These are phyloP conservation scores for Cercospora sesami DNA, from an alignment of 2,329 filamentous ascomycete species.

Conservation along the genomic window DNA sequence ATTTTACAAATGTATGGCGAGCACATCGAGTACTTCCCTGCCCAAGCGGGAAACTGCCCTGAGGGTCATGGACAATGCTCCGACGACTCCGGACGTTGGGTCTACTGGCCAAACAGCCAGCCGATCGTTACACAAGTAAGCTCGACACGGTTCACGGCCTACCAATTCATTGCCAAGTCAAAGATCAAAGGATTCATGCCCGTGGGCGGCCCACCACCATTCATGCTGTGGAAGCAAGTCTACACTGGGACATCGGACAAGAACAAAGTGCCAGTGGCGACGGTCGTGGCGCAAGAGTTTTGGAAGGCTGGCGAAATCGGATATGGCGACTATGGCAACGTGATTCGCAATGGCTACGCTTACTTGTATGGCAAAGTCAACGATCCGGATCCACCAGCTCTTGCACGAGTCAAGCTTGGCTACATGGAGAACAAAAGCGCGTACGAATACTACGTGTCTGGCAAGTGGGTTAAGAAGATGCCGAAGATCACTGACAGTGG, in stretches of 20 bases:
- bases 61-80: slow-evolving; percentile 16
- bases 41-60: slow-evolving; percentile 15
- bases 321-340: slow-evolving; percentile 28
- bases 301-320: slow-evolving; percentile 25
- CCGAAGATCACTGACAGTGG: slow-evolving; percentile 19
- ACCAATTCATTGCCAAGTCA: slow-evolving; percentile 26
- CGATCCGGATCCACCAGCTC: slow-evolving; percentile 12
- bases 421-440: slow-evolving; percentile 22
- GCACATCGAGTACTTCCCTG: slow-evolving; percentile 21
- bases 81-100: slow-evolving; percentile 24
- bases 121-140: slow-evolving; percentile 21
- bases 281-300: slow-evolving; percentile 22
- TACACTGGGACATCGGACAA: slow-evolving; percentile 19
- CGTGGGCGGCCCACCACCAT: slow-evolving; percentile 13
- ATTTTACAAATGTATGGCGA: slow-evolving; percentile 26
- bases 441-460: slow-evolving; percentile 26
- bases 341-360: slow-evolving; percentile 22
- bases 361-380: slow-evolving; percentile 28
- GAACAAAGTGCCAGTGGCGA: slow-evolving; percentile 23
- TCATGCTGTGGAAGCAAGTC: slow-evolving; percentile 24
- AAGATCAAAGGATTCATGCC: slow-evolving; percentile 20
- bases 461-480: slow-evolving; percentile 19
- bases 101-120: slow-evolving; percentile 28
- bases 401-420: slow-evolving; percentile 23
- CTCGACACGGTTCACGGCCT: slow-evolving; percentile 17